Base-by-base conservation (phyloP, 192 early-diverging fungal genomes). In the Obelidium mucronatum region DNA sequence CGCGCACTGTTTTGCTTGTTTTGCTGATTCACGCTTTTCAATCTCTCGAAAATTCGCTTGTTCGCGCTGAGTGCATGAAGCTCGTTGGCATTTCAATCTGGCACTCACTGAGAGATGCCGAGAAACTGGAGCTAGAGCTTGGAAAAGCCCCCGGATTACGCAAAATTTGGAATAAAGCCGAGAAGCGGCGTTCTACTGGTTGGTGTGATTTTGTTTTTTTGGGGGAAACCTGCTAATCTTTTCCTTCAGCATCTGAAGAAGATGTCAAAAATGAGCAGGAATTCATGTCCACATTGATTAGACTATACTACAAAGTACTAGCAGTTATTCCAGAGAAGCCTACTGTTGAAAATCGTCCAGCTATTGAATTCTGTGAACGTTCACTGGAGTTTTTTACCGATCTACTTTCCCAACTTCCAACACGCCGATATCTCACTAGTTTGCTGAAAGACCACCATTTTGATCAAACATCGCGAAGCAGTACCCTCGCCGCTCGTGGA, bases 361-460 rank as follows among this genome's bases (percentile, higher is more conserved):
- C 80, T 1, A 58, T 93, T 31, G 74, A 76, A 30, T 96, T 93
- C 63, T 85, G 84, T 62, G 90, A 90, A 37, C 86, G 93, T 28
- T 90, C 91, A 62, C 66, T 97, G 13, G 95, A 98, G 81, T 87
- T 99, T 24, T 72, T 99, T 51, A 92, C 96, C 13, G 93, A 95
- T 71, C 79, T 99, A 8, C 90, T 92, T 65, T 87, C 93, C 22
- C 97, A 98, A 82, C 80, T 98, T 62, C 90, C 96, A 2, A 98
- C 97, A 1, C 91, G 97, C n/a, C 90, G 97, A 40, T 95, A 88
- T 68, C 89, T 98, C 58, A 89, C 92, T 74, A 81, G 89, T 1
- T 61, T 99, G 3, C 71, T 99, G 22, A 83, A 90, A 11, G 97
- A 99, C 72, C 90, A 92, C 60, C 89, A 95, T 44, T 78, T 97